Evolutionary conservation across 1,284 basidiomycete species (phyloP), one percentile per base, ranked within the genome.

Genomic region (Leccinum huronense): DNA sequence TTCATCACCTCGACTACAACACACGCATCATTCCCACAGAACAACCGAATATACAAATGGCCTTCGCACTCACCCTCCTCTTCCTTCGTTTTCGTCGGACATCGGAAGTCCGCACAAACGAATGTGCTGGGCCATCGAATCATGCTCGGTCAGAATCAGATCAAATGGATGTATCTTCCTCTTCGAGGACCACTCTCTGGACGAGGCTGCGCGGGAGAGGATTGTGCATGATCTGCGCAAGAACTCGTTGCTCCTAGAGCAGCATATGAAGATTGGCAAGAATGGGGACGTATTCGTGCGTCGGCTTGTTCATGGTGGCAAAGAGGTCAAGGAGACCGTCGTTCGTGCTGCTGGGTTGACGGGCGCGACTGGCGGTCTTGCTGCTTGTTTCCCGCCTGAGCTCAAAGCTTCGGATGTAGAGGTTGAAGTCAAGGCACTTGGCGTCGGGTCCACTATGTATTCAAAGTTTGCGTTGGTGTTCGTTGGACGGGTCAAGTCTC

Each of bases 31-130:
- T 62, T 77, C 79, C 53, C 76, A 75, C 66, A 71, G 69, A 64
- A 74, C 77, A 30, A 70, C 78, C 42, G 79, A 81, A 62, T 78
- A 75, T 56, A 61, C 72, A 57, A 70, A 73, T 61, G 79, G 80
- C 63, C 48, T 70, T 53, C 74, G 71, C 51, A 74, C 73, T 59
- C 71, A 75, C 42, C 42, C 42, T 58, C 64, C 72, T 36, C 42
- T 19, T 58, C 64, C 72, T 36, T 67, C 68, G 11, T 63, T 70
- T 63, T 69, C 71, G 16, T 75, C 80, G 58, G 72, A 76, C 53
- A 73, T 77, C 34, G 69, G 79, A 81, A 67, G 73, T 72, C 58
- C 79, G 78, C 23, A 71, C 70, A 33, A 72, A 73, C 63, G 67
- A 23, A 23, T 23, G 23, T 23, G 23, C 23, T 23, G 23, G 23